These are phyloP conservation scores for Euphorbia tirucalli DNA, from an alignment of 345 rosid species.

Conservation along the genomic window DNA sequence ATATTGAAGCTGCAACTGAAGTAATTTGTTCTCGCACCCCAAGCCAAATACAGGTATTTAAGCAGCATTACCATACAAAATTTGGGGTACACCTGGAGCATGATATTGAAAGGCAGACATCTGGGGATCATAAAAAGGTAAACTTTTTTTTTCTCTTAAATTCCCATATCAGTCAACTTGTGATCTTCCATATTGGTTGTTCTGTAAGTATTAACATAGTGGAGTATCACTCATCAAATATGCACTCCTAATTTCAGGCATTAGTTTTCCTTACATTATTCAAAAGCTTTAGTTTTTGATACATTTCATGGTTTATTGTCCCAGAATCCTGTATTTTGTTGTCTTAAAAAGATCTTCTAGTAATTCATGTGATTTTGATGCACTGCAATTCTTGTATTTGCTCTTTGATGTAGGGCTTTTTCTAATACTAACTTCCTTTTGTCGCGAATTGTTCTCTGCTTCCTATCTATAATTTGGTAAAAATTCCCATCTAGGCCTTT, in stretches of 20 bases:
- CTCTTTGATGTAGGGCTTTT: background rate
- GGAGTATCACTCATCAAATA: background rate
- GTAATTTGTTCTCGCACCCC: conserved; percentile 66
- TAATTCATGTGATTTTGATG: background rate
- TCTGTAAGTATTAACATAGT: background rate
- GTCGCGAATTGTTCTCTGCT: background rate
- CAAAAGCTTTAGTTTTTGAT: background rate
- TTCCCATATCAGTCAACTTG: background rate
- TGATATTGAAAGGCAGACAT: conserved; percentile 34
- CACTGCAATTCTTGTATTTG: background rate
- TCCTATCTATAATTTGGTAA: too few species aligned
- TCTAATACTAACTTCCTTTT: background rate
- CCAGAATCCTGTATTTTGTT: background rate
- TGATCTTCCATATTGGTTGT: background rate
- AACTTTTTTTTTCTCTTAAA: conserved; percentile 4
- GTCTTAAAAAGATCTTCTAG: background rate
- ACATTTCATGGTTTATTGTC: background rate
- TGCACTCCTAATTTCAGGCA: background rate
- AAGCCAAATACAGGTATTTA: conserved; percentile 56
- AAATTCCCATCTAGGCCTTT: background rate
- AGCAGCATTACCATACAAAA: conserved; percentile 49
- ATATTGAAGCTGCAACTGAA: conserved; percentile 48
- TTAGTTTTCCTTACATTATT: background rate
- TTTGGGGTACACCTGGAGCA: conserved; percentile 47
- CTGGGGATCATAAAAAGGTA: conserved; percentile 59